Evolutionary conservation across 2,329 filamentous ascomycete genomes (phyloP), one percentile per base, ranked within the genome.

Genomic region (Zasmidium angulare): DNA sequence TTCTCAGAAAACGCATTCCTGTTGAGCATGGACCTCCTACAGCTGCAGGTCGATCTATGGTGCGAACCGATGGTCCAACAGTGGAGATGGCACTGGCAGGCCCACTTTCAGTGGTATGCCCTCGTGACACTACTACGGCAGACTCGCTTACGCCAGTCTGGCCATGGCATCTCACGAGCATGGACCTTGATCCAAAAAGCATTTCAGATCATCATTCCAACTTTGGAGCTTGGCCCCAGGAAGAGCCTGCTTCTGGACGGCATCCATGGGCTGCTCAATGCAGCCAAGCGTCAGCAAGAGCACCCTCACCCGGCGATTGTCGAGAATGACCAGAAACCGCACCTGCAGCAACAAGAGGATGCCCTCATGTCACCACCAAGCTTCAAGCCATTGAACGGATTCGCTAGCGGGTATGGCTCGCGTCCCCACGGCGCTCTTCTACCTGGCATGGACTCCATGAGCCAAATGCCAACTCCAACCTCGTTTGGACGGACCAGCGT

Each of bases 1-100:
- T 66, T 63, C 48, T 66, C 65, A 11, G 66, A 68, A 26, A 67
- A 68, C 26, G 62, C 63, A 1, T 69, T 68, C 53, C 51, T 64
- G 47, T 60, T 66, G 19, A 66, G 65, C 48, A 64, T 64, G 60
- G 57, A 66, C 31, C 53, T 69, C 21, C 59, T 68, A 20, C 60
- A 68, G 48, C 61, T 67, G 9, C 66, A 69, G 48, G 55, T 69
- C 4, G 67, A 68, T 46, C 46, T 69, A 22, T 68, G 66, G 64
- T 63, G 56, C 11, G 66, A 68, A 49, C 66, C 68, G 11, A 59
- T 61, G 23, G 57, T 69, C 10, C 66, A 65, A 43, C 66, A 62
- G 31, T 69, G 68, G 68, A 61, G 60, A 23, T 69, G 68, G 68
- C 66, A 68, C 40, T 69, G 66, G 66, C 61, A 65, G 51, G 65